Percentiles rank a stretch among this genome's conserved stretches.
phyloP scores from a whole-genome alignment of 129 eudicot genomes.

The Arctium minus region DNA sequence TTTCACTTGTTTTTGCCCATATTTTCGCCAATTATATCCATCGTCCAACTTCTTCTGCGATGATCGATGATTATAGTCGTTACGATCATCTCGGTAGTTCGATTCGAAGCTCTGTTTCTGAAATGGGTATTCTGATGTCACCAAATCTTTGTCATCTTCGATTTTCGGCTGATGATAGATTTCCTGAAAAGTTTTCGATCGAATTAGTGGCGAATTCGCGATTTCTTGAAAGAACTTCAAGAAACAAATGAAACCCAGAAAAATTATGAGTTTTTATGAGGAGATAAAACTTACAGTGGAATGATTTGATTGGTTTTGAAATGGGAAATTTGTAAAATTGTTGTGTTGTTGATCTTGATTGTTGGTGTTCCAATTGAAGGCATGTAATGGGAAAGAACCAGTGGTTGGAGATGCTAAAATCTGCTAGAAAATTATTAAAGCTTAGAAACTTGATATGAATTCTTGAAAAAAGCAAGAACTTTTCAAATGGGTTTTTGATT shows the following conservation, averaged over 20 bases:
- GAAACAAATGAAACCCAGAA: not conserved
- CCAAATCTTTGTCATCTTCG: constrained; percentile 18
- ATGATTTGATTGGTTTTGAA: constrained; percentile 37
- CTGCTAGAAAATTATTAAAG: constrained; percentile 39
- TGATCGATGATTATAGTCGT: constrained; percentile 30
- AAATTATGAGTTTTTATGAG: not conserved
- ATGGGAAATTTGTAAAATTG: constrained; percentile 54
- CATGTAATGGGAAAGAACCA: constrained; percentile 59
- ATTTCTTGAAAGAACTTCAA: not conserved
- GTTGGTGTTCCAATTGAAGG: constrained; percentile 48
- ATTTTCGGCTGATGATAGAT: constrained; percentile 39
- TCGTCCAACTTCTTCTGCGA: constrained; percentile 50
- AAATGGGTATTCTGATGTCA: constrained; percentile 33
- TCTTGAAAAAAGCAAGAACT: not conserved
- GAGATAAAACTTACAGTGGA: constrained; percentile 18
- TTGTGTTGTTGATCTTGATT: constrained; percentile 26
- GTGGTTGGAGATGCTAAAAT: constrained; percentile 85
- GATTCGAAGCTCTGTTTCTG: constrained; percentile 26
- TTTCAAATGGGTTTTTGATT: not conserved
- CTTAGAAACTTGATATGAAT: not conserved
- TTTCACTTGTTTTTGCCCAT: constrained; percentile 83
- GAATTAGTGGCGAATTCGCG: not conserved
- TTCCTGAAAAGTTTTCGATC: constrained; percentile 35
- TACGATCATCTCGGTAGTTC: not conserved
- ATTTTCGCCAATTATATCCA: constrained; percentile 84